phyloP scores from a whole-genome alignment of 2,329 filamentous ascomycete genomes.

The Hypoxylon sp. region DNA sequence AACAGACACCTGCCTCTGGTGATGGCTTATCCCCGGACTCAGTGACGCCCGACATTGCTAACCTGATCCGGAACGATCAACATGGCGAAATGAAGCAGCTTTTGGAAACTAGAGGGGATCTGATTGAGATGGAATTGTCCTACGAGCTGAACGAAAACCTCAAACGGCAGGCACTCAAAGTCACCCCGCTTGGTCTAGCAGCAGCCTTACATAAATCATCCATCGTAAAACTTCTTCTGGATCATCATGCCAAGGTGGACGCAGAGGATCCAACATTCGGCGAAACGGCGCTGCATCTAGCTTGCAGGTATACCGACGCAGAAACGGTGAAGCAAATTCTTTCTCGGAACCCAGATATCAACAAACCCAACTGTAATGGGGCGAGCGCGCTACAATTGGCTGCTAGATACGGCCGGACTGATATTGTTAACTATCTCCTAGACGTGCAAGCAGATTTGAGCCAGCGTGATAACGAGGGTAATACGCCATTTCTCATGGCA shows the following conservation, averaged over 20 bases:
- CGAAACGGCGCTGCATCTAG: conserved; percentile 1
- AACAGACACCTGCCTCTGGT: neutral
- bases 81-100: neutral
- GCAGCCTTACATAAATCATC: neutral
- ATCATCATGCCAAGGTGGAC: neutral
- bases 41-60: neutral
- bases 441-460: conserved; percentile 2
- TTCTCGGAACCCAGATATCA: neutral
- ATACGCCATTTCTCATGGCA: conserved; percentile 1
- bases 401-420: neutral
- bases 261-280: neutral
- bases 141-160: neutral
- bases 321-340: neutral
- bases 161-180: neutral
- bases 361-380: neutral
- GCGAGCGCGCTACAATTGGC: neutral
- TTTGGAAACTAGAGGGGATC: neutral
- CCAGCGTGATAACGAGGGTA: neutral
- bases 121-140: neutral
- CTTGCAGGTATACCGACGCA: neutral
- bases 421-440: neutral
- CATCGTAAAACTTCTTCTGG: conserved; percentile 8
- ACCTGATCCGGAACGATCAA: neutral
- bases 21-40: neutral
- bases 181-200: conserved; percentile 1